These are phyloP conservation scores for Bidens hawaiensis DNA, from an alignment of 140 eudicot species.

Conservation along the genomic window DNA sequence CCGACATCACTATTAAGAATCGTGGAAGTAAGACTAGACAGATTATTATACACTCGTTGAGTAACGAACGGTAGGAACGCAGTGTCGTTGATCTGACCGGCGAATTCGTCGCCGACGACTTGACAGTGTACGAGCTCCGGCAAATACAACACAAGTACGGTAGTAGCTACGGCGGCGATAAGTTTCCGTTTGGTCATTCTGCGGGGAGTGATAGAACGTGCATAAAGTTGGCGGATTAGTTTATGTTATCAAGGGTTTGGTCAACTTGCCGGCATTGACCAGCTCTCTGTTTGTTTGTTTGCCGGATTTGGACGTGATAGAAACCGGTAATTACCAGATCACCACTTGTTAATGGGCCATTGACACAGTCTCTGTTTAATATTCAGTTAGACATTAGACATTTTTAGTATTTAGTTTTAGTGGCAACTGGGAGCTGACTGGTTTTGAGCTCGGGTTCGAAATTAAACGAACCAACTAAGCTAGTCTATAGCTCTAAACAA, in stretches of 20 bases:
- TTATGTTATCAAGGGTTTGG: conserved; percentile 6
- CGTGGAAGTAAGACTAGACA: conserved; percentile 48
- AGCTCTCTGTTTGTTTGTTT: neutral
- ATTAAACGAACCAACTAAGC: too few species aligned
- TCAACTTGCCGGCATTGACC: conserved; percentile 33
- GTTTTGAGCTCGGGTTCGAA: too few species aligned
- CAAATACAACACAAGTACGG: conserved; percentile 16
- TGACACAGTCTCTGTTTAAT: too few species aligned
- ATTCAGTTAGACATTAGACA: too few species aligned
- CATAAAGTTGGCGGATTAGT: conserved; percentile 8
- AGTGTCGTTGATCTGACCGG: conserved; percentile 45
- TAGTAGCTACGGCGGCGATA: conserved; percentile 23
- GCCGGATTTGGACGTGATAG: neutral
- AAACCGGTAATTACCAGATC: neutral
- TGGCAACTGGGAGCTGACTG: too few species aligned
- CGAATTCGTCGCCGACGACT: conserved; percentile 34
- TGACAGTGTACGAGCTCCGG: conserved; percentile 43
- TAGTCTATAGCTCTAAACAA: too few species aligned
- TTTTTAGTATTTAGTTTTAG: too few species aligned
- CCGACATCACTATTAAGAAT: conserved; percentile 40
- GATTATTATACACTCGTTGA: conserved; percentile 34
- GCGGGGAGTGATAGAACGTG: conserved; percentile 20
- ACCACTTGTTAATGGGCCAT: conserved; percentile 10
- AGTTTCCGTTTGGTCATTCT: conserved; percentile 28
- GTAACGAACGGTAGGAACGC: conserved; percentile 44